These are phyloP conservation scores for Vitis rotundifolia DNA, from an alignment of 164 flowering plant genomes.

Conservation along the genomic window DNA sequence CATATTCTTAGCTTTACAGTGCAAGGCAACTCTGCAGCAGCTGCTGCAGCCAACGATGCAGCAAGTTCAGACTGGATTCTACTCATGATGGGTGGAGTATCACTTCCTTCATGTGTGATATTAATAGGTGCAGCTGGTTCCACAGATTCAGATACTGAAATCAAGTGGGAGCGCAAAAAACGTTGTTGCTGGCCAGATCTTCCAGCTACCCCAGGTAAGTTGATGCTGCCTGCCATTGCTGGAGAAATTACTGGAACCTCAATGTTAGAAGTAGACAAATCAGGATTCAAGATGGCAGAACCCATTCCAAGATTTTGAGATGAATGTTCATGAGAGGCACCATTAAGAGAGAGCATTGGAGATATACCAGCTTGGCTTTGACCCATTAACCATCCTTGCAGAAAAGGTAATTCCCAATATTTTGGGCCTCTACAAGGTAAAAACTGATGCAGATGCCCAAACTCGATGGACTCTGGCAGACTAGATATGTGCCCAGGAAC, in stretches of 20 bases:
- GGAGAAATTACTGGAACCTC: constrained; percentile 14
- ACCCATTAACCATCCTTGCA: constrained; percentile 28
- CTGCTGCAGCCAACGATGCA: constrained; percentile 76
- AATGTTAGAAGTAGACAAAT: constrained; percentile 12
- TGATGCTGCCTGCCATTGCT: constrained; percentile 11
- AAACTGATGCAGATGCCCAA: constrained; percentile 22
- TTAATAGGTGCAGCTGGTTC: constrained; percentile 34
- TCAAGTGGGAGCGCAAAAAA: constrained; percentile 41
- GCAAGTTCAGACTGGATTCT: constrained; percentile 78
- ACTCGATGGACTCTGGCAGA: constrained; percentile 2
- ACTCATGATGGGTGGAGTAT: constrained; percentile 49
- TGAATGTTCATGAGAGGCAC: constrained; percentile 10
- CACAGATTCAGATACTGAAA: constrained; percentile 32
- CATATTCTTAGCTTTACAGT: constrained; percentile 93
- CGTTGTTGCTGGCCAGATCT: constrained; percentile 57
- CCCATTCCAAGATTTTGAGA: constrained; percentile 4
- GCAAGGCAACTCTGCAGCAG: constrained; percentile 94
- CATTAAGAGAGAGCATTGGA: constrained; percentile 9
- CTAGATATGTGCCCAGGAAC: constrained; percentile 11
- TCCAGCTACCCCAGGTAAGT: constrained; percentile 33
- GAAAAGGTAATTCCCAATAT: constrained; percentile 25
- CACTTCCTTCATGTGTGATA: constrained; percentile 38
- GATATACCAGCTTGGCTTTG: constrained; percentile 22
- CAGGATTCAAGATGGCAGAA: constrained; percentile 13
- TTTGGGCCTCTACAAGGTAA: constrained; percentile 15